These are phyloP conservation scores for Penicillium bialowiezense DNA, from an alignment of 495 filamentous ascomycete genomes.

Conservation along the genomic window DNA sequence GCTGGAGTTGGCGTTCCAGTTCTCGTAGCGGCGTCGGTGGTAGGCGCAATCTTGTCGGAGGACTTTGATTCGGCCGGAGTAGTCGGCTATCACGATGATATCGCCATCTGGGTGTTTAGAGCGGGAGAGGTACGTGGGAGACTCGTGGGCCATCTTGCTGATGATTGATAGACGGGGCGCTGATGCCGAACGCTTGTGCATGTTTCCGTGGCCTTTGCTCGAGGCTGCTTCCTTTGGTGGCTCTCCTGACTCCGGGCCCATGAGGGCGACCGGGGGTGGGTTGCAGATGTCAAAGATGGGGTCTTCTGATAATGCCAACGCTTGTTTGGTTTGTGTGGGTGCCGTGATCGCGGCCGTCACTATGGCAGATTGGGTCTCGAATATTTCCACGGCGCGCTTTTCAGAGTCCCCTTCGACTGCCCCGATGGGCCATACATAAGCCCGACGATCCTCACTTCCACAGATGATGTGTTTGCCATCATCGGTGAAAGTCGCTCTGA, in stretches of 20 bases:
- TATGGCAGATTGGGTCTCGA: constrained; percentile 85
- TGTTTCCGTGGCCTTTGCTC: constrained; percentile 16
- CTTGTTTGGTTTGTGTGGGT: constrained; percentile 71
- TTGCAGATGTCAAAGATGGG: constrained; percentile 96
- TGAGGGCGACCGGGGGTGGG: constrained; percentile 83
- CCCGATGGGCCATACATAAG: constrained; percentile 82
- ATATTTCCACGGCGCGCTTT: constrained; percentile 77
- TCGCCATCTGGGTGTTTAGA: constrained; percentile 78
- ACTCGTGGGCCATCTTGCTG: constrained; percentile 56
- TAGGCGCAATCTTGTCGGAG: constrained; percentile 92
- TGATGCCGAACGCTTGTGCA: constrained; percentile 18
- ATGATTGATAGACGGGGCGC: constrained; percentile 37
- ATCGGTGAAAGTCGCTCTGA: constrained; percentile 84
- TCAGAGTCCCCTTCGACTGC: constrained; percentile 65
- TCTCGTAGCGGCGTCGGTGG: constrained; percentile 52
- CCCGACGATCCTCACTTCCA: constrained; percentile 85
- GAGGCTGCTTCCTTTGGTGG: constrained; percentile 33
- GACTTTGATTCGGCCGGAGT: constrained; percentile 83
- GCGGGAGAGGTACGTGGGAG: constrained; percentile 69
- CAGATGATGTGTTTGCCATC: constrained; percentile 86
- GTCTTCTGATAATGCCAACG: constrained; percentile 78
- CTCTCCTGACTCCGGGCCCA: constrained; percentile 58
- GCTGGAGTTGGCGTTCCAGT: constrained; percentile 60
- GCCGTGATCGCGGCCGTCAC: constrained; percentile 87
- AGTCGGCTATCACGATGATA: constrained; percentile 91